Evolutionary conservation across 2,329 filamentous ascomycete species (phyloP).

Genomic region (Fusarium hostae): DNA sequence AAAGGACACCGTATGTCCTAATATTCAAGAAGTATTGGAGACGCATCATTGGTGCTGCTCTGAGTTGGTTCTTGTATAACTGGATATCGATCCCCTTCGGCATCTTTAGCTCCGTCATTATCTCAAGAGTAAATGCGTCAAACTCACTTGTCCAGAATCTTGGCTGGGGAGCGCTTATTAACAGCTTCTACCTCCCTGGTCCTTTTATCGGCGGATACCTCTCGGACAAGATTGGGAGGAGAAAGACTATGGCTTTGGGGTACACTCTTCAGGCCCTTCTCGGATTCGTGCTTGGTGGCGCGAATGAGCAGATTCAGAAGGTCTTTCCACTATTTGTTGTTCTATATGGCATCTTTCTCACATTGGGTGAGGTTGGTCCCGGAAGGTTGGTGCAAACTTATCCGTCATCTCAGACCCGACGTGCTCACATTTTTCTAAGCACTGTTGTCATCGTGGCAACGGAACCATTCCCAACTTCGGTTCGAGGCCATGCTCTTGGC

Average conservation of each 20-base stretch:
- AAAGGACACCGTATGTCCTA: not conserved
- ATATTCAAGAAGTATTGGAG: conserved; percentile 14
- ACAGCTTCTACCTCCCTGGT: not conserved
- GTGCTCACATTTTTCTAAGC: rapidly evolving
- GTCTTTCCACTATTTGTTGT: not conserved
- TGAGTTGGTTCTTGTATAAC: conserved; percentile 9
- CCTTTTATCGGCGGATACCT: not conserved
- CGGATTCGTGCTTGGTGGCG: not conserved
- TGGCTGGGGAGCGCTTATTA: conserved; percentile 1
- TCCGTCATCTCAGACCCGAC: rapidly evolving
- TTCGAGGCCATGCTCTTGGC: not conserved
- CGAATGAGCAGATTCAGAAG: not conserved
- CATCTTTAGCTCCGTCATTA: conserved; percentile 4
- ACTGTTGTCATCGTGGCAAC: conserved; percentile 9
- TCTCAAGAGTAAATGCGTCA: not conserved
- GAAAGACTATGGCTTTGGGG: not conserved
- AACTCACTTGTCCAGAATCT: conserved; percentile 11
- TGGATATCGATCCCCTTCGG: conserved; percentile 13
- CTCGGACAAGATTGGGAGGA: not conserved
- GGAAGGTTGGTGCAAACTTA: not conserved
- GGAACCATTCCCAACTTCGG: conserved; percentile 8
- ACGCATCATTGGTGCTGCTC: not conserved
- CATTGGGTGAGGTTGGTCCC: not conserved
- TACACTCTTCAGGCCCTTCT: not conserved
- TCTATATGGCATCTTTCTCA: not conserved